Evolutionary conservation across 352 stramenopile species (phyloP).

Genomic region (Phytophthora pisi): DNA sequence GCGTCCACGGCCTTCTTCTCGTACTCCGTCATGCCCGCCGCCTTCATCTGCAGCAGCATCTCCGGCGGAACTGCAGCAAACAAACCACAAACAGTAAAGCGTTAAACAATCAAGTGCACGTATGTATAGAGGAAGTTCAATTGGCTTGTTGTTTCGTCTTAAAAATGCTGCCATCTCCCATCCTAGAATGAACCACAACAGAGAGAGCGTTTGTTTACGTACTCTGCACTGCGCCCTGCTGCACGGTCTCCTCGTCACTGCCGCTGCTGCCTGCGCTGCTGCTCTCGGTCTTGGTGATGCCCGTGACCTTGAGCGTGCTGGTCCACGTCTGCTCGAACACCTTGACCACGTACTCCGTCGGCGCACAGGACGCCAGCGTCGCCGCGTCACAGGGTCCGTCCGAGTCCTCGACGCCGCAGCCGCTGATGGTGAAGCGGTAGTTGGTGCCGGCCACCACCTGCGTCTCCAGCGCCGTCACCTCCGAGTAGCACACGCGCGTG

Average conservation of each 20-base stretch:
- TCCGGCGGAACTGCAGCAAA: conserved; percentile 21
- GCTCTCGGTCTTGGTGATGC: conserved; percentile 35
- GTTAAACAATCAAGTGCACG: too few relatives aligned
- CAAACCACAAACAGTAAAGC: conserved; percentile 2
- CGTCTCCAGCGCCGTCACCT: conserved; percentile 48
- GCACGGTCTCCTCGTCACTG: conserved; percentile 9
- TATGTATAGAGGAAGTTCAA: conserved; percentile 10
- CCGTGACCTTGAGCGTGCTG: conserved; percentile 62
- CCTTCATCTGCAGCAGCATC: not conserved
- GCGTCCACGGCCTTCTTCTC: conserved; percentile 59
- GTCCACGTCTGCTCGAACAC: conserved; percentile 72
- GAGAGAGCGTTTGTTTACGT: conserved; percentile 23
- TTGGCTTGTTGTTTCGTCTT: conserved; percentile 19
- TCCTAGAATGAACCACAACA: conserved; percentile 1
- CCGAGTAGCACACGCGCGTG: conserved; percentile 50
- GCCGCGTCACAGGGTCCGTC: conserved; percentile 43
- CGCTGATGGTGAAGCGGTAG: conserved; percentile 71
- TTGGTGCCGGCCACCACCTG: conserved; percentile 81
- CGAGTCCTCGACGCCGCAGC: conserved; percentile 46
- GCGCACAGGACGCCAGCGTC: conserved; percentile 35
- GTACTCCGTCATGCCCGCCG: conserved; percentile 33
- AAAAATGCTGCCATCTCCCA: conserved; percentile 11
- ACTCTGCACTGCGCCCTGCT: conserved; percentile 20
- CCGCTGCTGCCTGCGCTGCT: conserved; percentile 1
- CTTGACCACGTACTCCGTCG: conserved; percentile 49